phyloP scores from a whole-genome alignment of 2,329 filamentous ascomycete species.

The Cladosporium sphaerospermum region DNA sequence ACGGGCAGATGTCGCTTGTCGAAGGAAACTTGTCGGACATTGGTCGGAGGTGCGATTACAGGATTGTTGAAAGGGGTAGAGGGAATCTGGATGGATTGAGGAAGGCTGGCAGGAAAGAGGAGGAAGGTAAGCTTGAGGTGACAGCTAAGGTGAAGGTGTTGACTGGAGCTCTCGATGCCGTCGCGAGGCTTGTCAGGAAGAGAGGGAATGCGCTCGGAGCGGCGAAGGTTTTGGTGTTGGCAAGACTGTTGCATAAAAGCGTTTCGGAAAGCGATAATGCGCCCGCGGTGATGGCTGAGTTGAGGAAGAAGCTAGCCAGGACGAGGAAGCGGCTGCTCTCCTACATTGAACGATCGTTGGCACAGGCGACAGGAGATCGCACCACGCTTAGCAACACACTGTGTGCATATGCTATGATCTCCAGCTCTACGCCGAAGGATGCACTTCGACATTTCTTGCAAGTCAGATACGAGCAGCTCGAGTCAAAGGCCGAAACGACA shows the following conservation, averaged over 20 bases:
- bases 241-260: conserved; percentile 67
- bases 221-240: conserved; percentile 64
- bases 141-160: conserved; percentile 39
- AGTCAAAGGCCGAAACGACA: conserved; percentile 52
- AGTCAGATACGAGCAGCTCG: conserved; percentile 64
- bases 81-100: neutral
- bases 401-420: conserved; percentile 74
- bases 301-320: conserved; percentile 57
- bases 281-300: conserved; percentile 52
- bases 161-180: conserved; percentile 48
- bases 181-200: conserved; percentile 48
- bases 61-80: conserved; percentile 53
- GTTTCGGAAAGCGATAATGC: conserved; percentile 49
- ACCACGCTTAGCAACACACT: conserved; percentile 62
- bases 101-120: conserved; percentile 11
- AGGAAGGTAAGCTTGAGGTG: conserved; percentile 7
- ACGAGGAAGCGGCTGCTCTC: conserved; percentile 60
- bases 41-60: conserved; percentile 69
- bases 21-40: conserved; percentile 67
- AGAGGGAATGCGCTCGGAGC: conserved; percentile 48
- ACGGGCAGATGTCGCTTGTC: conserved; percentile 65
- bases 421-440: conserved; percentile 72
- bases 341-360: conserved; percentile 52
- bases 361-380: conserved; percentile 28
- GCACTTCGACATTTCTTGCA: conserved; percentile 72